These are phyloP conservation scores for Malassezia vespertilionis DNA, from an alignment of 1,284 basidiomycete species.

Conservation along the genomic window DNA sequence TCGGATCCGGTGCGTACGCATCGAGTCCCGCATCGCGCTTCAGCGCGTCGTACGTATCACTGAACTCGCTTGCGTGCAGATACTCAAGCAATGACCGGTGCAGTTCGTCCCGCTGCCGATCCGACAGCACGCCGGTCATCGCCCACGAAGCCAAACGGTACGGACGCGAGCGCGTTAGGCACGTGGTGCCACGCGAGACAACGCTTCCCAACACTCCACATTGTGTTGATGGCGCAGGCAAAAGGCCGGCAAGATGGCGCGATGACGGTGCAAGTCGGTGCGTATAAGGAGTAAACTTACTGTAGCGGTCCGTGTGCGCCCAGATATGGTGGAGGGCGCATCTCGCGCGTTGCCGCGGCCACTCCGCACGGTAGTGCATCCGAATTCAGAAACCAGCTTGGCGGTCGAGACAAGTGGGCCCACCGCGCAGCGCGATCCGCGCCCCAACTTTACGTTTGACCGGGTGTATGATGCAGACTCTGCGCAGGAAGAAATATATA, in stretches of 20 bases:
- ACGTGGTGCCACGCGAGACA: constrained; percentile 15
- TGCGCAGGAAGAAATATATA: constrained; percentile 74
- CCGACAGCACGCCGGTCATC: constrained; percentile 54
- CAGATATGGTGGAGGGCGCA: constrained; percentile 3
- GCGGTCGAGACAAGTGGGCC: constrained; percentile 1
- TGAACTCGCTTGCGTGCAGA: constrained; percentile 59
- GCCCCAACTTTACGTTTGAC: constrained; percentile 79
- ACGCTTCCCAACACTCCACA: neutral
- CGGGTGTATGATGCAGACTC: constrained; percentile 74
- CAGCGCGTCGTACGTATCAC: constrained; percentile 58
- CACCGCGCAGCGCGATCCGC: constrained; percentile 52
- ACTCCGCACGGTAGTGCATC: constrained; percentile 10
- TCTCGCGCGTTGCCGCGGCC: constrained; percentile 6
- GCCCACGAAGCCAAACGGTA: neutral
- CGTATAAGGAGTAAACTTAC: neutral
- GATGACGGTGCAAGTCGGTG: constrained; percentile 12
- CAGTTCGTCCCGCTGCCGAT: constrained; percentile 73
- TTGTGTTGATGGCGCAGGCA: neutral
- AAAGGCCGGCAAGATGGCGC: neutral
- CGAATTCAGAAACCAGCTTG: neutral
- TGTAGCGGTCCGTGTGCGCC: constrained; percentile 14
- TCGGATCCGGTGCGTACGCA: constrained; percentile 67
- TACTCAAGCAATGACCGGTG: constrained; percentile 60
- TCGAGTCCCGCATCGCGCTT: constrained; percentile 53
- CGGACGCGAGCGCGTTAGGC: neutral